phyloP scores from a whole-genome alignment of 164 flowering plant species.

The Sedum album region DNA sequence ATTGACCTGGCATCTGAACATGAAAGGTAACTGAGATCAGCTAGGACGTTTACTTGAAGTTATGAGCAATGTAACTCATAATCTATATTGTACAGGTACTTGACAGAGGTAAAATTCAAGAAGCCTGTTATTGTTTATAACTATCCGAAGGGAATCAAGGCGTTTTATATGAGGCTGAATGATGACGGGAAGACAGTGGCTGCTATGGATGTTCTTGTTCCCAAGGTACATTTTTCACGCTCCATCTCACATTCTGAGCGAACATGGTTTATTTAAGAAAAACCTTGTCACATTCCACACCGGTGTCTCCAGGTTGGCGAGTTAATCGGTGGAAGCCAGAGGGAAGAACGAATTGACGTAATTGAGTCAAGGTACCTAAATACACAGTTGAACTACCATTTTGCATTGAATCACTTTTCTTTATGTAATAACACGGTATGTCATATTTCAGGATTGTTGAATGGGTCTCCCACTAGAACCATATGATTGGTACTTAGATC shows the following conservation, averaged over 20 bases:
- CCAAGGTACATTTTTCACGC: no score
- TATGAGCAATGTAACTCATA: slow-evolving; percentile 8
- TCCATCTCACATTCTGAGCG: no score
- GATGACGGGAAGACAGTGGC: slow-evolving; percentile 85
- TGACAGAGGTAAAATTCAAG: slow-evolving; percentile 76
- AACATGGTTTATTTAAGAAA: no score
- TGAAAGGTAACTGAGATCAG: slow-evolving; percentile 52
- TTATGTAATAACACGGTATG: no score
- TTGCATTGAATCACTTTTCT: no score
- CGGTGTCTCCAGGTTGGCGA: slow-evolving; percentile 66
- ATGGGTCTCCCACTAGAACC: slow-evolving; percentile 83
- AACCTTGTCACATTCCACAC: no score
- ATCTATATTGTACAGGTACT: slow-evolving; percentile 37
- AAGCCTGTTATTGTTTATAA: slow-evolving; percentile 91
- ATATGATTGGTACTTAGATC: slow-evolving; percentile 94
- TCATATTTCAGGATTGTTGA: slow-evolving; percentile 84
- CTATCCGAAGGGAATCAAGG: slow-evolving; percentile 87
- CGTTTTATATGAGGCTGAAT: slow-evolving; percentile 94
- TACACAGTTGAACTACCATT: no score
- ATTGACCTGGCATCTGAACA: slow-evolving; percentile 92
- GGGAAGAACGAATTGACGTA: slow-evolving; percentile 78
- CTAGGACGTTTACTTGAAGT: background rate
- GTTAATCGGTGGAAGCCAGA: no score
- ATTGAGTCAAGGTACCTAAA: slow-evolving; percentile 66
- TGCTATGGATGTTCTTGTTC: slow-evolving; percentile 98